Evolutionary conservation across 2,329 filamentous ascomycete genomes (phyloP), one percentile per base, ranked within the genome.

Genomic region (Tolypocladium tropicale): DNA sequence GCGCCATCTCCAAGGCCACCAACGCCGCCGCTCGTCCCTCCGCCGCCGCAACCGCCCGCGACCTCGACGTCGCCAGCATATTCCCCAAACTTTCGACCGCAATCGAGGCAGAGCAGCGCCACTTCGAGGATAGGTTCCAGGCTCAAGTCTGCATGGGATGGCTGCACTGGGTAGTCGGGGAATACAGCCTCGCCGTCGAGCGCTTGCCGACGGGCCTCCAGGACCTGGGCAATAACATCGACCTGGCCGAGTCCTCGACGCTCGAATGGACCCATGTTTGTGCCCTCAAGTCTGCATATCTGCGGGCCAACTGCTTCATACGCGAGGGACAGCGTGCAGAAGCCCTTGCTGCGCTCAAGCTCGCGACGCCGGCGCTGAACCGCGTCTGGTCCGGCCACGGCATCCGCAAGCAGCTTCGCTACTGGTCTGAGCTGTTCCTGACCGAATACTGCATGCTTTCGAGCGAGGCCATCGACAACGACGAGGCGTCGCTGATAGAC

Each of bases 181-280:
- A 95, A 62, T 88, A 88, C 60, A 76, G 74, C 1, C 69, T 82
- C 46, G 85, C 86, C 39, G 71, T 81, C 46, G 73, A 74, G 37
- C 80, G 76, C 56, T 74, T 95, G 16, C 89, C 89, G 4, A 77
- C 76, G 57, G 80, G 83, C 60, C 76, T 89, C 53, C 78, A 80
- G 51, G 74, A 77, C 49, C 78, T 81, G 34, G 74, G 82, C 57
- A 69, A 78, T 32, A 73, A 76, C 41, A 69, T 84, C 55, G 77
- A 80, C 51, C 73, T 74, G n/a, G 70, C 74, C n/a, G 76, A 77
- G n/a, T n/a, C n/a, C 10, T 74, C 78, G 48, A 71, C 82, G 16
- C 81, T 82, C 2, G 82, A 86, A 66, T 96, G 90, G 90, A 90
- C 90, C 2, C 85, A 84, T 60, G 87, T 94, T 23, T 95, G 90